Evolutionary conservation across 176 grass and related monocot species (phyloP).

Genomic region (barley (Hordeum vulgare)): DNA sequence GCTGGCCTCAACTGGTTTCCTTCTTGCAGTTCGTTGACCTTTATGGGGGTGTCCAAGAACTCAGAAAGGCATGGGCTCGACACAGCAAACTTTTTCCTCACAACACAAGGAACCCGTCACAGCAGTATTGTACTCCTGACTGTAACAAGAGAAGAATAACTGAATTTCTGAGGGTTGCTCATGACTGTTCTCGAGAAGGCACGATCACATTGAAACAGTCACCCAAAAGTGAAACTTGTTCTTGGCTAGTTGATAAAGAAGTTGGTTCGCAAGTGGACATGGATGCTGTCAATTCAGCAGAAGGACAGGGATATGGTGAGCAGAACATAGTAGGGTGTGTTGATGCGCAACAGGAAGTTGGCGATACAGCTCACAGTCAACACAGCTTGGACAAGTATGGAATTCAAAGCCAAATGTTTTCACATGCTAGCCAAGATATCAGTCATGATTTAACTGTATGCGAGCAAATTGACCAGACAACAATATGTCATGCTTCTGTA

Average conservation of each 20-base stretch:
- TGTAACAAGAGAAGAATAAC: slow-evolving; percentile 35
- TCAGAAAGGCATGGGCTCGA: slow-evolving; percentile 75
- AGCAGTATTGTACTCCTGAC: slow-evolving; percentile 10
- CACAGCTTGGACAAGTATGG: slow-evolving; percentile 8
- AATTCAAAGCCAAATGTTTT: slow-evolving; percentile 24
- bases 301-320: slow-evolving; percentile 14
- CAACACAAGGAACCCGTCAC: slow-evolving; percentile 36
- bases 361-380: slow-evolving; percentile 16
- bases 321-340: slow-evolving; percentile 13
- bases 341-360: slow-evolving; percentile 4
- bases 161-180: slow-evolving; percentile 13
- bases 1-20: slow-evolving; percentile 23
- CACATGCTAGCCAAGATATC: slow-evolving; percentile 18
- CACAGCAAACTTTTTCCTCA: slow-evolving; percentile 79
- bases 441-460: slow-evolving; percentile 15
- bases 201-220: background rate
- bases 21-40: slow-evolving; percentile 83
- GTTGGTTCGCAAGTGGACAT: slow-evolving; percentile 11
- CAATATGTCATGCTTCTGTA: slow-evolving; percentile 11
- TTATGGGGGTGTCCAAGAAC: slow-evolving; percentile 51
- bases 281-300: slow-evolving; percentile 4
- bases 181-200: slow-evolving; percentile 24
- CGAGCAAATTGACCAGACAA: slow-evolving; percentile 24
- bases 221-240: slow-evolving; percentile 7
- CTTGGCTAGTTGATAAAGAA: slow-evolving; percentile 22